These are phyloP conservation scores for Dalbergia cochinchinensis DNA, from an alignment of 306 rosid genomes.

Conservation along the genomic window DNA sequence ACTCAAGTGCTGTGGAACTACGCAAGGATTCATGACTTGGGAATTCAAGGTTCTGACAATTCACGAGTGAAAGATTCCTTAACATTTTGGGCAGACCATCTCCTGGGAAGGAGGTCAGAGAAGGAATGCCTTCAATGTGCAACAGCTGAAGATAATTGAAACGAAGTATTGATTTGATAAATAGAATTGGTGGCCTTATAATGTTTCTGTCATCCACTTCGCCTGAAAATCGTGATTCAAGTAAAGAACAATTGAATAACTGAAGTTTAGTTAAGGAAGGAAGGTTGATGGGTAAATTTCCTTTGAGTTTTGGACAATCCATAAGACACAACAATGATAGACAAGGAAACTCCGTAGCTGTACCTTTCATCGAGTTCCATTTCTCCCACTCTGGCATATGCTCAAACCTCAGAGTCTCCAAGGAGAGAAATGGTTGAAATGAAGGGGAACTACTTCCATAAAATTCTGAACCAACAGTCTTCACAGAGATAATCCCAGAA, in stretches of 20 bases:
- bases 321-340: no score
- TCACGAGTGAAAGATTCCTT: no score
- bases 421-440: neutral
- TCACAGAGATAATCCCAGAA: neutral
- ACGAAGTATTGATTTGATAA: no score
- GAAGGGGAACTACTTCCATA: neutral
- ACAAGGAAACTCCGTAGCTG: no score
- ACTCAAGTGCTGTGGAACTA: neutral
- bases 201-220: neutral
- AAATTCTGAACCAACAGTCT: neutral
- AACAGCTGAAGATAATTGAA: no score
- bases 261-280: neutral
- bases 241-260: neutral
- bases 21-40: neutral
- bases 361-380: neutral
- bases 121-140: neutral
- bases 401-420: neutral
- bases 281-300: neutral
- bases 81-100: no score
- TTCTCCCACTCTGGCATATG: neutral
- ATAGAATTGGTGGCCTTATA: neutral
- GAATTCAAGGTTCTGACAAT: neutral
- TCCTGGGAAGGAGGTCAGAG: neutral
- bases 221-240: neutral
- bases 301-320: neutral